Conservation (phyloP, 352 stramenopile genomes). For the Thalassiosira ordinaria region DNA sequence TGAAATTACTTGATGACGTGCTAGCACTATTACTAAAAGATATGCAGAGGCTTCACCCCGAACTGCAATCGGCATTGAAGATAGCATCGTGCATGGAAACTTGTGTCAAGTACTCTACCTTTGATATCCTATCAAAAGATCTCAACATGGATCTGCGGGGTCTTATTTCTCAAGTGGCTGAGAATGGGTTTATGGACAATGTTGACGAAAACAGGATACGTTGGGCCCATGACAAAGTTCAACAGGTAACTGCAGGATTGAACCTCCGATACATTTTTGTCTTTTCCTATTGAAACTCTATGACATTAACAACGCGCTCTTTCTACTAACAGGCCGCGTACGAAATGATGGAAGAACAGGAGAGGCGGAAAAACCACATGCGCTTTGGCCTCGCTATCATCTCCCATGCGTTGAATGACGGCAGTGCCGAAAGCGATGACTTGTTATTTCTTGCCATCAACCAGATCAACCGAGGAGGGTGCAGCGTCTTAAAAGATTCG, state of each 20-base stretch:
- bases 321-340: too few relatives aligned
- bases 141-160: constrained; percentile 13
- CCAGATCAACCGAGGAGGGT: too few relatives aligned
- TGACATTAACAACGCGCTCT: too few relatives aligned
- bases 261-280: too few relatives aligned
- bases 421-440: too few relatives aligned
- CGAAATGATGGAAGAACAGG: background rate
- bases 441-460: too few relatives aligned
- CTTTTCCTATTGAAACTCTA: too few relatives aligned
- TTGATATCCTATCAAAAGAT: constrained; percentile 40
- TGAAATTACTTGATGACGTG: constrained; percentile 45
- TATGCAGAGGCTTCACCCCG: constrained; percentile 33
- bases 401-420: too few relatives aligned
- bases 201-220: background rate
- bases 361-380: constrained; percentile 14
- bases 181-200: constrained; percentile 18
- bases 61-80: constrained; percentile 41
- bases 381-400: constrained; percentile 24
- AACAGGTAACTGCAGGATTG: too few relatives aligned
- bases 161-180: constrained; percentile 7
- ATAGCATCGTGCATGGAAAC: constrained; percentile 42
- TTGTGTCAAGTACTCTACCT: constrained; percentile 17
- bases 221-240: constrained; percentile 46
- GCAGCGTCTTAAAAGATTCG: too few relatives aligned
- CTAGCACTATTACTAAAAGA: constrained; percentile 34